These are phyloP conservation scores for Spiraea crenata DNA, from an alignment of 331 rosid genomes.

Conservation along the genomic window DNA sequence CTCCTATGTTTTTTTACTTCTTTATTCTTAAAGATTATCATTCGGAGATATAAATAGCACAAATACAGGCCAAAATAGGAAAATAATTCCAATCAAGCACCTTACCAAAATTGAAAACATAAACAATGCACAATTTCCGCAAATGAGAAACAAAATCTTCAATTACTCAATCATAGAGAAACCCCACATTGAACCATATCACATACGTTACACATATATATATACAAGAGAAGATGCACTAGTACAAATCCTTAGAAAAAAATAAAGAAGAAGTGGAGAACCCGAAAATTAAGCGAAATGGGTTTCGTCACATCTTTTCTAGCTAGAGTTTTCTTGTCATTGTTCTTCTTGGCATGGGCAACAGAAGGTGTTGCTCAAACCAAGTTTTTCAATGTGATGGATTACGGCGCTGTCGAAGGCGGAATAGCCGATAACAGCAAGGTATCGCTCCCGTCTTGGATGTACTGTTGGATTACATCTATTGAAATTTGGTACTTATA, in stretches of 20 bases:
- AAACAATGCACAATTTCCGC: not conserved
- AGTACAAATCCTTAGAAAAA: slow-evolving; percentile 1
- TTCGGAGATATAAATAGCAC: not conserved
- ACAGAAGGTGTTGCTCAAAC: slow-evolving; percentile 7
- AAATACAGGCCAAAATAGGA: not conserved
- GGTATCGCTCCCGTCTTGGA: slow-evolving; percentile 5
- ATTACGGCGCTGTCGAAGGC: slow-evolving; percentile 29
- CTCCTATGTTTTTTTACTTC: not conserved
- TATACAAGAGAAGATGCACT: not conserved
- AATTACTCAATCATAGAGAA: not conserved
- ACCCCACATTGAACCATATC: not conserved
- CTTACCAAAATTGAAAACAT: not conserved
- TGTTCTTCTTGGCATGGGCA: slow-evolving; percentile 19
- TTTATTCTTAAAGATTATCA: not conserved
- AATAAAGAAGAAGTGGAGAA: not conserved
- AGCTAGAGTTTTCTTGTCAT: slow-evolving; percentile 8
- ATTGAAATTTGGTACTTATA: no score
- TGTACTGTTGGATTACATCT: no score
- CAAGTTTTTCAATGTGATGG: slow-evolving; percentile 29
- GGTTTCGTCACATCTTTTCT: not conserved
- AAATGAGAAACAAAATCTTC: slow-evolving; percentile 7
- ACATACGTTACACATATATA: not conserved
- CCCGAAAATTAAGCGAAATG: not conserved
- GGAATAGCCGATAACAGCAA: slow-evolving; percentile 34
- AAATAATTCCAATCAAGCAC: not conserved